Evolutionary conservation across 2,329 filamentous ascomycete genomes (phyloP), one percentile per base, ranked within the genome.

Genomic region (Beauveria brongniartii): DNA sequence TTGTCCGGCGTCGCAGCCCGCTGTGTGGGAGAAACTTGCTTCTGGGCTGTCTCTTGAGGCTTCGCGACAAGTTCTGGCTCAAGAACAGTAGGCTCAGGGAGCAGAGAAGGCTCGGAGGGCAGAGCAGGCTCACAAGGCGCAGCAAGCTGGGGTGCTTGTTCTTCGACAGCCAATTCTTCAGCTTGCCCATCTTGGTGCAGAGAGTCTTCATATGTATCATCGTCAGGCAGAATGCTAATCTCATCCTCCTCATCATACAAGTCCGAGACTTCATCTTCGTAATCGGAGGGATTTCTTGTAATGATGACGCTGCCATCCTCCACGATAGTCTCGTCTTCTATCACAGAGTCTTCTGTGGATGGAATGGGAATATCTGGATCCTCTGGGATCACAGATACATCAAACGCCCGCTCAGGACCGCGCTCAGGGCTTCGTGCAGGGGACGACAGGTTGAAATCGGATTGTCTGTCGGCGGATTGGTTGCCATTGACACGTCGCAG

Each of bases 361-460:
- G 91, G 92, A 66, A 97, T 91, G 0, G 93, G 90, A 46, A 94
- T 83, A 72, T 97, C 93, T 7, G 93, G 93, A 70, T 97, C 92
- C 63, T 91, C 81, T 37, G 84, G 76, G 54, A 84, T 57, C 16
- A 52, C 77, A 62, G 75, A 79, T 12, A 78, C 80, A 62, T 83
- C 80, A 22, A 83, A 86, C 61, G 66, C 69, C 20, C 50, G 37
- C 50, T 65, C 67, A 2, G 67, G 69, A 59, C 75, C 80, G n/a
- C 77, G 81, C 65, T 76, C 85, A 2, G 83, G 85, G 63, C 80
- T 81, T 2, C 81, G 77, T n/a, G 78, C 75, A 1, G 84, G 83
- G 2, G 85, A 86, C 3, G 84, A 86, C 67, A 88, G 84, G 67
- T 82, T 82, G 64, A 84, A 87, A 61, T 86, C 83, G 4, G 86